Evolutionary conservation across 306 rosid genomes (phyloP), one percentile per base, ranked within the genome.

Genomic region (Castanea mollissima): DNA sequence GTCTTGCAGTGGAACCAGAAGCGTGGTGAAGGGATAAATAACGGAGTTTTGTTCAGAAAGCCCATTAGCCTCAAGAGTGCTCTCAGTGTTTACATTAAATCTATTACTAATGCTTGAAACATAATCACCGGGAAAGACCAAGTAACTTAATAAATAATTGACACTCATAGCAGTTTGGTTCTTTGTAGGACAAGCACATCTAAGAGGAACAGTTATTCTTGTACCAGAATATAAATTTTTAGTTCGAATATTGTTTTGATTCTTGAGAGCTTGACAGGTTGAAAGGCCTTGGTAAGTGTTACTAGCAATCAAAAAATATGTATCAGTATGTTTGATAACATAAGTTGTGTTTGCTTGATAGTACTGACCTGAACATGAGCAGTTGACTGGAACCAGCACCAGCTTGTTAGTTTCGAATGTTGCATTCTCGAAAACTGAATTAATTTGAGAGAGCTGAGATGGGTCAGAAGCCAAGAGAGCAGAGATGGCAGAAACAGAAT

Each of bases 131-230:
- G 69, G 5, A 1, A n/a, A 1, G 1, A 92, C 74, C 2, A 88
- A 13, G 81, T 91, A 92, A 83, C 93, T 91, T 74, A 91, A 51
- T 1, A 92, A 85, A 77, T 86, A 91, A 65, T 76, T 90, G 34
- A 90, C 52, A 12, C 89, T 92, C 23, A 79, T 58, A 56, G 88
- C 81, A 19, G 80, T 90, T 86, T 91, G 98, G 46, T 89, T 92
- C 85, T 85, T 86, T 9, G 99, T 87, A 59, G 91, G 98, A 83
- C 99, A 92, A 84, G 98, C 98, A 72, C 99, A 95, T 87, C 98
- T 85, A 76, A 95, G 98, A 83, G 97, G 96, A 78, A 91, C 89
- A 31, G 1, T 62, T 23, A 95, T 69, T 32, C 55, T 75, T 31
- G 79, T 76, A 55, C 97, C 98, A 15, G 71, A 0, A 44, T 2